Evolutionary conservation across 192 early-diverging fungal species (phyloP), one percentile per base, ranked within the genome.

Genomic region (Mortierella antarctica): DNA sequence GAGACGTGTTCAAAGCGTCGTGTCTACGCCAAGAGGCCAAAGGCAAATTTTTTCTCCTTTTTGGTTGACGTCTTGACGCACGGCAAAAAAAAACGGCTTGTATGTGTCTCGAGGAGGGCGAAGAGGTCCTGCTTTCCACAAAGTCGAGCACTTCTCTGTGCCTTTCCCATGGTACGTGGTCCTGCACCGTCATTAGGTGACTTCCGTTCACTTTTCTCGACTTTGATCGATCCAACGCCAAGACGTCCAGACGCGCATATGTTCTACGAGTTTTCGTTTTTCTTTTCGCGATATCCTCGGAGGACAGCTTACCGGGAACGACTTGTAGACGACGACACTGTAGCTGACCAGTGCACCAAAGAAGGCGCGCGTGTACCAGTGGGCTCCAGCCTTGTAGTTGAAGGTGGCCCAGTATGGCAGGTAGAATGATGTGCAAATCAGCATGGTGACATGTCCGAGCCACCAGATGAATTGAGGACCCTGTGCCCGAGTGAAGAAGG

Each of bases 291-390:
- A 66, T 21, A 11, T 20, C 39, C 31, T 21, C 17, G 45, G 18
- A 15, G 17, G 68, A 41, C 15, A 13, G 84, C 88, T 89, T 87
- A 93, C 92, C 55, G 92, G 92, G 74, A 91, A 87, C 18, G 90
- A 86, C 81, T 94, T 94, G 83, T 91, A 92, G 61, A 95, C 83
- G 57, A 95, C 92, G 56, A 95, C 93, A 50, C 89, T 88, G 83
- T 93, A 95, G 50, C 88, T 89, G 46, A 93, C 56, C 17, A 92
- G 69, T 7, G 92, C 91, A 18, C 93, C 93, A 62, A 88, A 83
- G 63, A 89, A 92, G 11, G 91, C 91, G 60, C 86, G 86, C 23
- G 83, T 79, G 76, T 93, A 95, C 80, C 80, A 82, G 56, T 71
- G 73, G 53, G 81, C 67, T 39, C 77, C 58, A 1, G 76, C 62